A percentile compares a stretch with the other conserved stretches of the same genome.
These are phyloP conservation scores for Thielaviopsis ethacetica DNA, from an alignment of 2,329 filamentous ascomycete genomes.

Conservation along the genomic window DNA sequence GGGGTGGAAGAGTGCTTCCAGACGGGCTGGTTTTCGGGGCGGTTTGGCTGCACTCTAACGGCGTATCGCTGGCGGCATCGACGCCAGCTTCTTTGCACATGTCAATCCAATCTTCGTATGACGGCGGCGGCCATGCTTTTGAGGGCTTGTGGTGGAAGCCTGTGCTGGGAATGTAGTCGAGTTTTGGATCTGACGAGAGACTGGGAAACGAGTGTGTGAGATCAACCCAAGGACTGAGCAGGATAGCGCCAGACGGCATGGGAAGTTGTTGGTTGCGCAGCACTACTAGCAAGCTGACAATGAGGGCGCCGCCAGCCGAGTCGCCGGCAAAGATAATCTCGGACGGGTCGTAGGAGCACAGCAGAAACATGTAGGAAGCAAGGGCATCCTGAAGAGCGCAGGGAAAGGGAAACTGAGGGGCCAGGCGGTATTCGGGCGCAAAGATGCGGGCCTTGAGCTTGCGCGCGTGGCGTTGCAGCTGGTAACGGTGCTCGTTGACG, in stretches of 20 bases:
- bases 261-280: constrained; percentile 71
- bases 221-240: constrained; percentile 94
- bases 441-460: constrained; percentile 85
- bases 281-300: constrained; percentile 60
- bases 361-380: constrained; percentile 69
- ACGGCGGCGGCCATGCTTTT: constrained; percentile 80
- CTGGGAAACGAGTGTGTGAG: constrained; percentile 92
- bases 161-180: constrained; percentile 76
- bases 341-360: constrained; percentile 57
- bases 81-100: constrained; percentile 35
- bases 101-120: constrained; percentile 51
- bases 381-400: constrained; percentile 84
- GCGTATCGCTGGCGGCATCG: background rate
- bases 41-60: background rate
- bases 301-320: constrained; percentile 86
- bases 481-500: constrained; percentile 93
- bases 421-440: constrained; percentile 70
- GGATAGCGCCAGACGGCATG: constrained; percentile 71
- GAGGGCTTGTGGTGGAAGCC: constrained; percentile 89
- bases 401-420: constrained; percentile 90
- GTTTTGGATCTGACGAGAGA: constrained; percentile 49
- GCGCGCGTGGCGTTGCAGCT: constrained; percentile 87
- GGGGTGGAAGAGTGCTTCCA: background rate
- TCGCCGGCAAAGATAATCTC: constrained; percentile 84
- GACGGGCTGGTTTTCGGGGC: constrained; percentile 2